Evolutionary conservation across 1,284 basidiomycete genomes (phyloP).

Genomic region (Trichosporon coremiiforme): DNA sequence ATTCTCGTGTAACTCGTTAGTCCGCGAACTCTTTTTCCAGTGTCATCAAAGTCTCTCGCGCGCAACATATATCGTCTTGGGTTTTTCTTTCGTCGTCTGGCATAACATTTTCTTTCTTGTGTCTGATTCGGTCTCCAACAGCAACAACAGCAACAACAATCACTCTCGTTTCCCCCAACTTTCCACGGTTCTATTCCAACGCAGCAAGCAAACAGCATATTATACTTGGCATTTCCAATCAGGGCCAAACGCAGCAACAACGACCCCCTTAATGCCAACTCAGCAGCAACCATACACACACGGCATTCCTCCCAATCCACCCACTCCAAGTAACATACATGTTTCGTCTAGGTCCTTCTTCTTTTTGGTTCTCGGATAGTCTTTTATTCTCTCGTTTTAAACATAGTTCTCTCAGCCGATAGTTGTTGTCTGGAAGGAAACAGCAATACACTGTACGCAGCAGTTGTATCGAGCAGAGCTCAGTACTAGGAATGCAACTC

Average conservation of each 20-base stretch:
- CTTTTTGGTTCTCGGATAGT: not conserved
- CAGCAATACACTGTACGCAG: slow-evolving; percentile 9
- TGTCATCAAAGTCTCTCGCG: not conserved
- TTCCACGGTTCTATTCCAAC: not conserved
- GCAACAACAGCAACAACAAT: not conserved
- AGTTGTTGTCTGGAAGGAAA: slow-evolving; percentile 10
- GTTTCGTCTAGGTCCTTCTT: not conserved
- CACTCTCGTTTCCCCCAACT: slow-evolving; percentile 4
- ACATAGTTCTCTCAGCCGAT: not conserved
- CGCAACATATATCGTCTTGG: not conserved
- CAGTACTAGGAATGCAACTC: slow-evolving; percentile 11
- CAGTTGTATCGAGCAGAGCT: slow-evolving; percentile 14
- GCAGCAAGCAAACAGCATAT: slow-evolving; percentile 8
- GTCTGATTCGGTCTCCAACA: not conserved
- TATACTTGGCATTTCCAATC: not conserved
- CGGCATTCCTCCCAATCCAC: not conserved
- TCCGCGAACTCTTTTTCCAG: not conserved
- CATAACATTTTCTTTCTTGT: slow-evolving; percentile 6
- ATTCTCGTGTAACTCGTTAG: not conserved
- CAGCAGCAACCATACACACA: not conserved
- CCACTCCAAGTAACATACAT: not conserved
- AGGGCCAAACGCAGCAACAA: not conserved
- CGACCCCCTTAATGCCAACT: not conserved
- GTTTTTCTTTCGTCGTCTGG: slow-evolving; percentile 6
- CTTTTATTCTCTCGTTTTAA: not conserved